Evolutionary conservation across 202 grass and related monocot genomes (phyloP), one percentile per base, ranked within the genome.

Genomic region (Elaeis oleifera): DNA sequence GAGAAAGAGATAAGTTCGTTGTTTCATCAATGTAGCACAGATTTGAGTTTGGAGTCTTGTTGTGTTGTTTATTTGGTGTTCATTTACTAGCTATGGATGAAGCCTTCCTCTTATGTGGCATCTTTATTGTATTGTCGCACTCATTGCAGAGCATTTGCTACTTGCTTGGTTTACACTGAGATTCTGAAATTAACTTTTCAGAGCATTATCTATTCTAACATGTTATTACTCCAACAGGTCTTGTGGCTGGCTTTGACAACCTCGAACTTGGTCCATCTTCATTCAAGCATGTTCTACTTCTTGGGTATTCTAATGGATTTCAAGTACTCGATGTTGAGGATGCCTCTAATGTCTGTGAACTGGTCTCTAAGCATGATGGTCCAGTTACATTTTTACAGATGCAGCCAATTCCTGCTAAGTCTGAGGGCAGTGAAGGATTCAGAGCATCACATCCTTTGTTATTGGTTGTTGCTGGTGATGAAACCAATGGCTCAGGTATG

Each of bases 281-380:
- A 17, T 99, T 94, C 78, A 99, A 99, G 82, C 78, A 84, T 61
- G 88, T 99, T 66, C 75, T 99, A 80, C 82, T 99, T 3, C 76
- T 99, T 68, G 88, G 95, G 54, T 99, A 99, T 62, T 80, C 95
- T 18, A 99, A 94, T 78, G 95, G 95, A 39, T 99, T 99, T 80
- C 95, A 99, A 94, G 88, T 99, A 50, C 85, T 99, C 61, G 95
- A 99, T 84, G 95, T 99, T 28, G 88, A 99, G 57, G 88, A 99
- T 84, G 82, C 88, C 56, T 73, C 95, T 32, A 94, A 92, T 87
- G 95, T 99, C 23, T 90, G 95, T 0, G 95, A 99, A 71, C 75
- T 99, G 71, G 95, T 99, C 71, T 99, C 95, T 3, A 99, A 90
- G 75, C 95, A 83, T 61, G 89, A 94, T 69, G 88, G 95, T 32